A percentile compares a stretch with the other conserved stretches of the same genome.
Evolutionary conservation across 2,329 filamentous ascomycete species (phyloP).

Genomic region (Beauveria bassiana): DNA sequence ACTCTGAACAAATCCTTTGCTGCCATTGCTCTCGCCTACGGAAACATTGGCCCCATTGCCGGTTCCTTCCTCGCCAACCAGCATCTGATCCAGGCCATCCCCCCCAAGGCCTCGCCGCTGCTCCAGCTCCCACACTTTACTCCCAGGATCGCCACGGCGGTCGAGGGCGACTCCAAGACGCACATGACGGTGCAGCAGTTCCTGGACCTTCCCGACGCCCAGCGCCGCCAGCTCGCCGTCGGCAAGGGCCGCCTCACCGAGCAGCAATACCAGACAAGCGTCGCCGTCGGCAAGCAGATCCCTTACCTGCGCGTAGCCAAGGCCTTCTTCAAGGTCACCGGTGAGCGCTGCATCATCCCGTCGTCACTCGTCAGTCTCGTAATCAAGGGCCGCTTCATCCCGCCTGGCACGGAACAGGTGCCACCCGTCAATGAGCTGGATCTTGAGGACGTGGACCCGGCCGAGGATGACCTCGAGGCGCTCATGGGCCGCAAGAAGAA

Average conservation of each 20-base stretch:
- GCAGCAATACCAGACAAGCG: constrained; percentile 66
- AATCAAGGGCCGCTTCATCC: constrained; percentile 88
- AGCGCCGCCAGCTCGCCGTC: constrained; percentile 64
- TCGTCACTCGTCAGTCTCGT: constrained; percentile 89
- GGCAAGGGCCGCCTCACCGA: constrained; percentile 65
- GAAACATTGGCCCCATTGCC: constrained; percentile 73
- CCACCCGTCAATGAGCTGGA: constrained; percentile 70
- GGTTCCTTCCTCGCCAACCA: constrained; percentile 77
- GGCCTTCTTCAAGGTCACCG: constrained; percentile 97
- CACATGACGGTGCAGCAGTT: constrained; percentile 80
- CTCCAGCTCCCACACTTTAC: constrained; percentile 88
- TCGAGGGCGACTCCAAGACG: constrained; percentile 67
- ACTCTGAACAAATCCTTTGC: constrained; percentile 79
- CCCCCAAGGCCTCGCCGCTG: constrained; percentile 76
- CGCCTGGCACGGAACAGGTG: constrained; percentile 69
- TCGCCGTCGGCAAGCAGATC: constrained; percentile 73
- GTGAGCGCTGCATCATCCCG: constrained; percentile 87
- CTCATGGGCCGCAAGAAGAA: constrained; percentile 70
- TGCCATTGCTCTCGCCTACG: constrained; percentile 80
- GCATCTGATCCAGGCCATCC: constrained; percentile 80
- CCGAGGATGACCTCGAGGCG: constrained; percentile 85
- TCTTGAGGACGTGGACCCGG: constrained; percentile 83
- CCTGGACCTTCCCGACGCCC: constrained; percentile 72
- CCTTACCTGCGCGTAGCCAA: constrained; percentile 79
- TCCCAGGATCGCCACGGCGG: constrained; percentile 52